Conservation (phyloP, 1,139 yeast species). For the Geotrichum fermentans region DNA sequence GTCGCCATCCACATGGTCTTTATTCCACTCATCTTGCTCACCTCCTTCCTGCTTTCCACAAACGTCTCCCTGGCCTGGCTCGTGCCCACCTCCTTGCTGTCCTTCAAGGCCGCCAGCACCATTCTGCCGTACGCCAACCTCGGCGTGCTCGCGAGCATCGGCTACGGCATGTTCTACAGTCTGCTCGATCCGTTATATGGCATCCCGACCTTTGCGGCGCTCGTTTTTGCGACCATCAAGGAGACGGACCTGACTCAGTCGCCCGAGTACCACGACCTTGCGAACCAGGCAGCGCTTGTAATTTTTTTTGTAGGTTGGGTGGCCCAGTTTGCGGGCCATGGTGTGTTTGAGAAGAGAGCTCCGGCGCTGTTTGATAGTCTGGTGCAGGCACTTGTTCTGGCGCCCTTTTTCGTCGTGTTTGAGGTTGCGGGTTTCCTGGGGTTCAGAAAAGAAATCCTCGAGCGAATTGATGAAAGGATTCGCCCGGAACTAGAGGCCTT, state of each 20-base stretch:
- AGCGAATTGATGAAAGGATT: constrained; percentile 52
- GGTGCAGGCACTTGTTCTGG: constrained; percentile 79
- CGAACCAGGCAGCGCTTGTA: constrained; percentile 36
- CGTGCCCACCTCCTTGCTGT: constrained; percentile 25
- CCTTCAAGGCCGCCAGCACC: not conserved
- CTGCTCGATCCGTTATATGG: constrained; percentile 44
- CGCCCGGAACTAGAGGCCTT: constrained; percentile 32
- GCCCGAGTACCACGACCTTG: constrained; percentile 27
- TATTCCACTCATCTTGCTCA: constrained; percentile 69
- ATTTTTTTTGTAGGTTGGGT: constrained; percentile 63
- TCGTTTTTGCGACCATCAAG: constrained; percentile 26
- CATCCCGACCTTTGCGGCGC: constrained; percentile 36
- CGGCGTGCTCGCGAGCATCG: constrained; percentile 40
- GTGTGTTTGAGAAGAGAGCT: constrained; percentile 69
- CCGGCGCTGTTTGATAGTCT: constrained; percentile 85
- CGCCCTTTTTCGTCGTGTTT: constrained; percentile 83
- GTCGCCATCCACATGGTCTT: constrained; percentile 72
- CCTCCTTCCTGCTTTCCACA: constrained; percentile 47
- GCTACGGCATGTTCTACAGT: constrained; percentile 44
- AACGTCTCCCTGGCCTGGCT: constrained; percentile 27
- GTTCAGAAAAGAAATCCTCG: constrained; percentile 49
- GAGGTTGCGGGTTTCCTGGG: constrained; percentile 72
- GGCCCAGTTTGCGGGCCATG: constrained; percentile 89
- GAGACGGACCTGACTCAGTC: constrained; percentile 22
- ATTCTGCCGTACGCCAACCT: constrained; percentile 40